Conservation (phyloP, 148 eudicot genomes). For the Agrostemma githago region DNA sequence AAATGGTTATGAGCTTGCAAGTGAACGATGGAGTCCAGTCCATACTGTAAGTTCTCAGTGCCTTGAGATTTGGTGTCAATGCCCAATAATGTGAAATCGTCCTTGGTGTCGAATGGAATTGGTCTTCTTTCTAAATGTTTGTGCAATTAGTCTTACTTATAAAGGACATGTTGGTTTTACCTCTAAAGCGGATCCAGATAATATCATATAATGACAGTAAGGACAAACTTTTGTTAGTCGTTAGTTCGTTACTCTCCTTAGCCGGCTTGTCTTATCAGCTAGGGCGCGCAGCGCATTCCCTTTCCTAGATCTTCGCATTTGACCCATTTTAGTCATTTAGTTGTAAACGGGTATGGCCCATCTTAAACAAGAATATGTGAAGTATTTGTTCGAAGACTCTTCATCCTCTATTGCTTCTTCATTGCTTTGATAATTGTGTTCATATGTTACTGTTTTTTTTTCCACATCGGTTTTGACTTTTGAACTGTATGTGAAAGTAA, state of each 20-base stretch:
- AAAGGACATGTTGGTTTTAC: too few species aligned
- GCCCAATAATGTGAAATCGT: neutral
- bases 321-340: too few species aligned
- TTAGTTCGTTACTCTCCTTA: too few species aligned
- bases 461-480: neutral
- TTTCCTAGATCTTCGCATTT: too few species aligned
- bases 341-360: too few species aligned
- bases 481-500: neutral
- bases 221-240: too few species aligned
- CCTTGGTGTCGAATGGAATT: neutral
- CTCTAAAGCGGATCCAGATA: too few species aligned
- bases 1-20: conserved; percentile 97
- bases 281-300: too few species aligned
- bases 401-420: neutral
- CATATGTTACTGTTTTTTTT: neutral
- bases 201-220: too few species aligned
- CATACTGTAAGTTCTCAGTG: conserved; percentile 62
- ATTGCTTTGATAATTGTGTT: neutral
- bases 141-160: neutral
- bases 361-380: too few species aligned
- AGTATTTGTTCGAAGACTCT: neutral
- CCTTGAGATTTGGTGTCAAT: neutral
- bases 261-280: too few species aligned
- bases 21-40: conserved; percentile 99
- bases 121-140: neutral